Conservation (phyloP, 176 grass and related monocot species). For the Cenchrus americanus region DNA sequence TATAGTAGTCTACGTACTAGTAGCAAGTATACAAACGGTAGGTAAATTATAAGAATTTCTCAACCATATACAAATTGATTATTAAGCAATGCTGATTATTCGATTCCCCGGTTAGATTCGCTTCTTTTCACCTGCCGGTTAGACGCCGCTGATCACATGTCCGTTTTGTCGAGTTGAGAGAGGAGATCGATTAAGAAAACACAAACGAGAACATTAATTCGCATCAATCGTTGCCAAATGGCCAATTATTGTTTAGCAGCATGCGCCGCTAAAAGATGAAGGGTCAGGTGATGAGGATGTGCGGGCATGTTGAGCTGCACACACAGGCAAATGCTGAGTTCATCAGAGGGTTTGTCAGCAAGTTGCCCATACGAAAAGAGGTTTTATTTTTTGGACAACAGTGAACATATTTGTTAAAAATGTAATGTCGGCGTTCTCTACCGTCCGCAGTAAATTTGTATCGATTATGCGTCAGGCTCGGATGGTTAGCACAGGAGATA, state of each 20-base stretch:
- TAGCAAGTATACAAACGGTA: no score
- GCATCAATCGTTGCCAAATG: background rate
- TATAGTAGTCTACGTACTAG: no score
- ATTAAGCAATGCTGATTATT: no score
- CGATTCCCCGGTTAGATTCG: background rate
- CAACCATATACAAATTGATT: background rate
- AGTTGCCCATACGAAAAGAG: background rate
- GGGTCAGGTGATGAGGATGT: slow-evolving; percentile 14
- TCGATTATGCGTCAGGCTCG: no score
- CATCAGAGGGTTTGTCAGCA: background rate
- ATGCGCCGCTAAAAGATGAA: background rate
- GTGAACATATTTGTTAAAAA: no score
- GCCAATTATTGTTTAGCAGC: slow-evolving; percentile 21
- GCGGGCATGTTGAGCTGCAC: background rate
- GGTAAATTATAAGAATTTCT: no score
- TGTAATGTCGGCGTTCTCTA: no score
- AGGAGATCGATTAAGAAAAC: background rate
- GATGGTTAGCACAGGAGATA: no score
- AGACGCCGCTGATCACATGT: background rate
- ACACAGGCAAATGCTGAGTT: no score
- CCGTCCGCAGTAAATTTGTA: no score
- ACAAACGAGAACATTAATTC: background rate
- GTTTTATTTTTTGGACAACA: background rate
- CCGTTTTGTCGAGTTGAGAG: background rate
- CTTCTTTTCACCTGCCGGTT: background rate